Percentiles rank a stretch among this genome's conserved stretches.
These are phyloP conservation scores for Cercospora sojina DNA, from an alignment of 2,329 filamentous ascomycete genomes.

Conservation along the genomic window DNA sequence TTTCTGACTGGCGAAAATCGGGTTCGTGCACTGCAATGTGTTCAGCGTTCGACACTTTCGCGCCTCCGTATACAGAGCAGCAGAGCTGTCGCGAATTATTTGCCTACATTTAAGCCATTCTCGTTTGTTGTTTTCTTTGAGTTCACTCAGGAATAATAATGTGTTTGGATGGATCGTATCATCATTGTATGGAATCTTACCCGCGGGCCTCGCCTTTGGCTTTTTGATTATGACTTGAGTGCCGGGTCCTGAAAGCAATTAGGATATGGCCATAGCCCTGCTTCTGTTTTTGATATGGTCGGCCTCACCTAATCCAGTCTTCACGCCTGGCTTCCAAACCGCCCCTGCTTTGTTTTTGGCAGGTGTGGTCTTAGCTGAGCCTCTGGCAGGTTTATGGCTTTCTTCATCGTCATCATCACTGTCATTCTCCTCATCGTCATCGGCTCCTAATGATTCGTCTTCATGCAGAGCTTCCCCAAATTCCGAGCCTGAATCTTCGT, in stretches of 20 bases:
- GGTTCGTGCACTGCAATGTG: constrained; percentile 66
- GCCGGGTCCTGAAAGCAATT: constrained; percentile 46
- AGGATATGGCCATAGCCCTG: background rate
- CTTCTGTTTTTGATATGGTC: background rate
- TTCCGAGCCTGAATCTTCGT: constrained; percentile 34
- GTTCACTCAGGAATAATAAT: constrained; percentile 58
- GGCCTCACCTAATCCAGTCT: constrained; percentile 47
- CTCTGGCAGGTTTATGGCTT: constrained; percentile 19
- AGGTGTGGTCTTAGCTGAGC: constrained; percentile 22
- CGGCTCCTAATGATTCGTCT: constrained; percentile 43
- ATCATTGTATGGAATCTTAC: constrained; percentile 58
- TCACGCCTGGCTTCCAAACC: constrained; percentile 56
- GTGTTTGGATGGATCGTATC: constrained; percentile 64
- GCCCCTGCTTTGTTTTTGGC: background rate
- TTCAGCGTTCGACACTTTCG: background rate
- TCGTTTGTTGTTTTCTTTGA: constrained; percentile 61
- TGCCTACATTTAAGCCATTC: constrained; percentile 62
- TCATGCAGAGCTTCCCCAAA: constrained; percentile 40
- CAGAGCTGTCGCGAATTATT: background rate
- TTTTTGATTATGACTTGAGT: constrained; percentile 63
- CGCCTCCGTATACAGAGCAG: background rate
- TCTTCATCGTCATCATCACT: constrained; percentile 36
- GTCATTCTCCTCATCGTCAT: constrained; percentile 38
- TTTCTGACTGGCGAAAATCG: constrained; percentile 73
- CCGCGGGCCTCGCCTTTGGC: constrained; percentile 61